Evolutionary conservation across 306 rosid species (phyloP), one percentile per base, ranked within the genome.

Genomic region (Fragaria vesca): DNA sequence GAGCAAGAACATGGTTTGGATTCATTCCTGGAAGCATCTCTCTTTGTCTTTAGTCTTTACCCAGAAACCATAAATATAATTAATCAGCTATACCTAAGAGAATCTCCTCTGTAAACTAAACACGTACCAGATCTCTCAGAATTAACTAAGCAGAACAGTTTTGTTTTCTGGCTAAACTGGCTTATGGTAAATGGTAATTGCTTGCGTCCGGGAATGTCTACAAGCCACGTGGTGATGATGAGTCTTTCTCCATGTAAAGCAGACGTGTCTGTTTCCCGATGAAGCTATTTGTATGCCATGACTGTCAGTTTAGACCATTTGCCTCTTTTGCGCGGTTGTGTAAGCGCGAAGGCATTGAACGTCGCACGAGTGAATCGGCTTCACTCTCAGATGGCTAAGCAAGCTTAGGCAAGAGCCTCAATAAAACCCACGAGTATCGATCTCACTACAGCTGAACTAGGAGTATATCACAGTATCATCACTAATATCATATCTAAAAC

Each of bases 21-120:
- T 63, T 77, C 70, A 69, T 71, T 71, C 74, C 77, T 70, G 77
- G 80, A 70, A 76, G 54, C 51, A 65, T 45, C 71, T 66, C 65
- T 76, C 55, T 76, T 82, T 77, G 75, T 72, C 71, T 8, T 77
- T 4, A 21, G 75, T 72, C 71, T 8, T 77, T 2, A 21, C 75
- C 10, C 47, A 24, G 7, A 71, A 42, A 62, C 48, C 70, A 52
- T n/a, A 12, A 12, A 46, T 15, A 6, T 38, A 21, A 76, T 13
- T 55, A 61, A 50, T n/a, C 17, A 71, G 20, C 3, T 17, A 8
- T 2, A 32, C 34, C 4, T 10, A 38, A 60, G 46, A 28, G 12
- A 45, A 66, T 38, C 71, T 34, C 34, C 55, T 76, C 77, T 38
- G 66, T 61, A 26, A 76, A 40, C 54, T 13, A 43, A 38, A 40